Evolutionary conservation across 805 yeast species (phyloP).

Genomic region (Yamadazyma insecticola): DNA sequence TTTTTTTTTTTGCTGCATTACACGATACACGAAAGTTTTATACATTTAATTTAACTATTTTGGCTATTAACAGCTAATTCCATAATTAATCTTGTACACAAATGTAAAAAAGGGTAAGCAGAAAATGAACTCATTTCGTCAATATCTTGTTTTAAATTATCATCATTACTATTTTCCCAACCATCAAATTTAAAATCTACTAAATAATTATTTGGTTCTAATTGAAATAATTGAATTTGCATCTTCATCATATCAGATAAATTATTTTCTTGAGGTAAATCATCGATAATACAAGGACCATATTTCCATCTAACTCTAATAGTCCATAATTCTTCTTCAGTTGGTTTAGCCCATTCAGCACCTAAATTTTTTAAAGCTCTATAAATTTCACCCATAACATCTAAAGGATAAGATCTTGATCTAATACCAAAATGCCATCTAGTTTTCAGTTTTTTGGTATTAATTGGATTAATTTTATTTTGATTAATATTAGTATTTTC

Average conservation of each 20-base stretch:
- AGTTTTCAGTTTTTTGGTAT: constrained; percentile 82
- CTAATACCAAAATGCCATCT: constrained; percentile 99
- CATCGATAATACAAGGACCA: constrained; percentile 25
- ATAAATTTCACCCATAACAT: constrained; percentile 98
- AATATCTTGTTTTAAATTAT: constrained; percentile 30
- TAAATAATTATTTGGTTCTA: constrained; percentile 91
- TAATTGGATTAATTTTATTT: constrained; percentile 43
- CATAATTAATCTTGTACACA: constrained; percentile 90
- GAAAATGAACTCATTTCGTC: constrained; percentile 87
- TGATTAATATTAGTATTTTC: constrained; percentile 28
- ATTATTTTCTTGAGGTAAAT: constrained; percentile 14
- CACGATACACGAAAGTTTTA: not conserved
- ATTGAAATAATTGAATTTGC: constrained; percentile 93
- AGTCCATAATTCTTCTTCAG: constrained; percentile 95
- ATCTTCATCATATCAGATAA: constrained; percentile 80
- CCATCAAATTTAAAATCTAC: constrained; percentile 98
- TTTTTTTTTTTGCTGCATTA: too few relatives aligned
- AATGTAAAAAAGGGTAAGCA: constrained; percentile 91
- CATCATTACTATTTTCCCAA: constrained; percentile 55
- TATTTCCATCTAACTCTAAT: constrained; percentile 93
- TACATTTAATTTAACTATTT: constrained; percentile 16
- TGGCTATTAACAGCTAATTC: constrained; percentile 95
- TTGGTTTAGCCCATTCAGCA: constrained; percentile 96
- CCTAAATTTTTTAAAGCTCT: constrained; percentile 89
- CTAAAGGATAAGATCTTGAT: constrained; percentile 92